Evolutionary conservation across 2,329 filamentous ascomycete genomes (phyloP), one percentile per base, ranked within the genome.

Genomic region (Phaeosphaeria sp.): DNA sequence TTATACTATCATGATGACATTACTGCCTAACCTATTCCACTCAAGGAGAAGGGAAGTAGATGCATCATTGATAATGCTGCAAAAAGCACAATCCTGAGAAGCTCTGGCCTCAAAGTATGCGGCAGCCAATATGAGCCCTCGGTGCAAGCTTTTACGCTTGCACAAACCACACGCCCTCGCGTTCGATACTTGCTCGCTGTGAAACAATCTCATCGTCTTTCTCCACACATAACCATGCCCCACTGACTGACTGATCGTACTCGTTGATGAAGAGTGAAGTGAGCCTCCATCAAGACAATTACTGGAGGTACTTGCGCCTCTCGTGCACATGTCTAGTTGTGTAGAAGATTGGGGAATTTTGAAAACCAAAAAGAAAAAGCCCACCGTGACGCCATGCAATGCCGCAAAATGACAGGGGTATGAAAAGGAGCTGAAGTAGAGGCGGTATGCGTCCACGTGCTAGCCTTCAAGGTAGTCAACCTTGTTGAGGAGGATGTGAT

Each of bases 321-420:
- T 61, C 55, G 63, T 71, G 66, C 71, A 67, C 61, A 68, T 70
- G 67, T 75, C 71, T 72, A 72, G 64, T 69, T 65, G 65, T 67
- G 61, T 66, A 60, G 58, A 54, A 64, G 64, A 65, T 67, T 73
- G 59, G 58, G 58, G 58, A 64, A 64, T 65, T 75, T 73, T 65
- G 58, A 64, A 69, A 65, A 46, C 60, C 39, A 39, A 57, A 63
- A 63, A 62, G 51, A 57, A 63, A 65, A 64, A 63, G 53, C 67
- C 68, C 60, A 63, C 71, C 71, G 54, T 58, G 66, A 77, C 74
- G 67, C 74, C 74, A 67, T 75, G 74, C 74, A 76, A 77, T 77
- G 74, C 74, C 74, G 74, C 73, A 75, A 65, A 67, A 65, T 60
- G 58, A 67, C 49, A 52, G 56, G 55, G 62, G 65, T 64, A 67